These are phyloP conservation scores for Conticribra guillardii DNA, from an alignment of 108 stramenopile genomes.

Conservation along the genomic window DNA sequence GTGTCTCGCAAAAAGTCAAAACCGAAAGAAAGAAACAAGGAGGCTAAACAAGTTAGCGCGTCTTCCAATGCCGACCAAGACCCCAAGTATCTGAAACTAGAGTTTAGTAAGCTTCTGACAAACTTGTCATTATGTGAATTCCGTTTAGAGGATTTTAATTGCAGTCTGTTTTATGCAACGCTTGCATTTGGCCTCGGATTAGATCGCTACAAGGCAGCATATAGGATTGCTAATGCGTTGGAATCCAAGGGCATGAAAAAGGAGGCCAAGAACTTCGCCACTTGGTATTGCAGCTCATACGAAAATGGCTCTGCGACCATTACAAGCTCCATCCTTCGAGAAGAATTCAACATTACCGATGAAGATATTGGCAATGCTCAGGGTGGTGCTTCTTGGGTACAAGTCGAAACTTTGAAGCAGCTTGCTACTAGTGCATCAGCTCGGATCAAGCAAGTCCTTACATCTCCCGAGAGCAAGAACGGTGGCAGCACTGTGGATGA, in stretches of 20 bases:
- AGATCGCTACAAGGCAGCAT: slow-evolving; percentile 4
- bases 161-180: slow-evolving; percentile 3
- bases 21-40: not conserved
- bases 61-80: not conserved
- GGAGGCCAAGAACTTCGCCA: not conserved
- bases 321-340: not conserved
- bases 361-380: not conserved
- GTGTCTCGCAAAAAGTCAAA: slow-evolving; percentile 2
- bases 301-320: not conserved
- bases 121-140: slow-evolving; percentile 11
- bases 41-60: not conserved
- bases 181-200: slow-evolving; percentile 8
- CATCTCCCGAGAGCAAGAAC: not conserved
- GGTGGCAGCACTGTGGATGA: not conserved
- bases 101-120: slow-evolving; percentile 10
- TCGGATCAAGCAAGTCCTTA: not conserved
- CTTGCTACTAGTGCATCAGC: not conserved
- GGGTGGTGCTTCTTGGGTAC: not conserved
- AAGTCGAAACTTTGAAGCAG: not conserved
- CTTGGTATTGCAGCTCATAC: slow-evolving; percentile 4
- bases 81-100: not conserved
- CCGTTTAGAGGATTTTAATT: not conserved
- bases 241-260: not conserved
- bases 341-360: not conserved
- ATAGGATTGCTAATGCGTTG: slow-evolving; percentile 5